Evolutionary conservation across 2,329 filamentous ascomycete species (phyloP), one percentile per base, ranked within the genome.

Genomic region (Pseudogymnoascus sp.): DNA sequence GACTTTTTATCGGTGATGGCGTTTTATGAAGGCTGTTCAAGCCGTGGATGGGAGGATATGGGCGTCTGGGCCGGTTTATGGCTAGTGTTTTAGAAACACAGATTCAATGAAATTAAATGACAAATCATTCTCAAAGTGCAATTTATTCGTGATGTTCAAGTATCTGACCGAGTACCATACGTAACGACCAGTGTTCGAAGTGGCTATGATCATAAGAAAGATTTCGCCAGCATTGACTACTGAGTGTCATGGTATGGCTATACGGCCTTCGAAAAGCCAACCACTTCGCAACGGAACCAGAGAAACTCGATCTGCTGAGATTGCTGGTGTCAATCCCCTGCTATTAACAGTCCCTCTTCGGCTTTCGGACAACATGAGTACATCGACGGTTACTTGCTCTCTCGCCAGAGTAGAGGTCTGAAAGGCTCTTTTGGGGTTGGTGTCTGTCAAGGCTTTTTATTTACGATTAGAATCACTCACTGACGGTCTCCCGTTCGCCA

Each of bases 11-110:
- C 18, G 23, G 41, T 52, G 41, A 52, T 30, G 41, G 41, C 41
- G 41, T 52, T 52, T 52, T 52, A 52, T 52, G n/a, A 52, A 52
- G 41, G 41, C 41, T 52, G 41, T 52, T 52, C 23, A 52, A 52
- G 41, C 41, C 41, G 23, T 52, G 41, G 41, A 52, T 52, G 41
- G 41, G 41, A 52, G 41, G 41, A 52, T 52, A 52, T 52, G 41
- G 41, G 41, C 41, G 41, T 52, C 41, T 52, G 41, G 41, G 41
- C 41, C 41, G 41, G 41, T 52, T 52, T 52, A 52, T 52, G 41
- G 41, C 41, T 52, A 52, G 41, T 52, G 41, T 52, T 30, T 52
- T 52, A 52, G 41, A 52, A 52, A 52, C 41, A 52, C 41, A 12
- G 23, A 52, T 52, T 52, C 41, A 52, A 52, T 52, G 23, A 52